phyloP scores from a whole-genome alignment of 768 basidiomycete species.

The Russula emetica region DNA sequence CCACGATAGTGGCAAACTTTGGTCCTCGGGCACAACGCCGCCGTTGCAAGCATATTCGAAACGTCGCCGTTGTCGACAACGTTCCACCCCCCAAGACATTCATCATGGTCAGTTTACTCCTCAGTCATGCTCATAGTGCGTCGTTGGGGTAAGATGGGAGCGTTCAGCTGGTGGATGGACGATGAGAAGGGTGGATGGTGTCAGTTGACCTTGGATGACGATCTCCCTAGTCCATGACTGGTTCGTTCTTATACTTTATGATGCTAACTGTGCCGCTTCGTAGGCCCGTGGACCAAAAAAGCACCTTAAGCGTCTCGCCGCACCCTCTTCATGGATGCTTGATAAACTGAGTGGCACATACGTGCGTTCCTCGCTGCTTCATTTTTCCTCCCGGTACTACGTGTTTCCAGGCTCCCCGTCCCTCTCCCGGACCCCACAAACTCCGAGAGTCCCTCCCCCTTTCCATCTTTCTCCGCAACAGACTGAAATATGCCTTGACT shows the following conservation, averaged over 20 bases:
- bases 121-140: neutral
- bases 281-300: conserved; percentile 98
- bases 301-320: conserved; percentile 95
- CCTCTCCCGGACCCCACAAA: conserved; percentile 98
- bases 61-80: conserved; percentile 36
- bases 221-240: conserved; percentile 18
- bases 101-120: conserved; percentile 37
- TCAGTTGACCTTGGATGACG: conserved; percentile 31
- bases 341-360: conserved; percentile 97
- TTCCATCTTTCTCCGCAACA: conserved; percentile 95
- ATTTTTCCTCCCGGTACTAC: neutral
- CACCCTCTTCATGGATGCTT: conserved; percentile 99
- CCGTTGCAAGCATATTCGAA: conserved; percentile 23
- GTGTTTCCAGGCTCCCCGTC: conserved; percentile 74
- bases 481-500: conserved; percentile 97
- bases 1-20: conserved; percentile 24
- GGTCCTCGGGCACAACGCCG: conserved; percentile 5
- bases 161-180: conserved; percentile 11
- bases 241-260: conserved; percentile 13
- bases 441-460: conserved; percentile 97
- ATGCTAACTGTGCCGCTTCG: conserved; percentile 30
- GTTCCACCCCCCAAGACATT: conserved; percentile 34
- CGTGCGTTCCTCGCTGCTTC: conserved; percentile 45
- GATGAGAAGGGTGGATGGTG: conserved; percentile 34
- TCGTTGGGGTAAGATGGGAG: conserved; percentile 10